Conservation (phyloP, 2,329 filamentous ascomycete genomes). For the Albophoma yamanashiensis region DNA sequence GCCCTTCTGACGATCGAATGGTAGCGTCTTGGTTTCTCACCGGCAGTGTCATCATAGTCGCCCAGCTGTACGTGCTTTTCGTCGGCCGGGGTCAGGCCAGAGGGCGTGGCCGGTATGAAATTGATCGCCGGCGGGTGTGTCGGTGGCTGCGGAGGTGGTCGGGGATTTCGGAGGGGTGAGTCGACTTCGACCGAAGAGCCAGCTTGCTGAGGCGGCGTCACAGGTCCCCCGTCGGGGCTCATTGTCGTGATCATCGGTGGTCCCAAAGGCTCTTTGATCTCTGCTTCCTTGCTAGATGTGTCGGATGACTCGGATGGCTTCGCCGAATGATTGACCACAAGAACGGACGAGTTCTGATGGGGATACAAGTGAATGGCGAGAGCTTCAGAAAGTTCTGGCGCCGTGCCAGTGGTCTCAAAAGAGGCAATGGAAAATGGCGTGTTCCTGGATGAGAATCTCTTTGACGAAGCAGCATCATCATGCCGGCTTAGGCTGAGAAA, state of each 20-base stretch:
- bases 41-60: constrained; percentile 40
- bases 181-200: constrained; percentile 44
- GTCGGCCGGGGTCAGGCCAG: constrained; percentile 42
- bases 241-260: constrained; percentile 27
- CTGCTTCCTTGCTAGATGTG: constrained; percentile 13
- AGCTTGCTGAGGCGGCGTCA: constrained; percentile 41
- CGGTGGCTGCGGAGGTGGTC: constrained; percentile 45
- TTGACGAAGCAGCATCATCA: constrained; percentile 42
- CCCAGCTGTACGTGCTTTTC: constrained; percentile 42
- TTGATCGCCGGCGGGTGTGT: constrained; percentile 32
- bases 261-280: constrained; percentile 11
- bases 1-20: constrained; percentile 44
- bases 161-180: constrained; percentile 51
- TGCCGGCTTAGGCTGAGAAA: constrained; percentile 36
- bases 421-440: constrained; percentile 54
- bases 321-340: constrained; percentile 47
- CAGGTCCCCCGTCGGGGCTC: constrained; percentile 28
- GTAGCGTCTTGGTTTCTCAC: constrained; percentile 32
- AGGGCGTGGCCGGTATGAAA: constrained; percentile 54
- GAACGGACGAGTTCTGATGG: constrained; percentile 53
- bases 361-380: constrained; percentile 50
- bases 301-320: constrained; percentile 37
- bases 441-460: constrained; percentile 41
- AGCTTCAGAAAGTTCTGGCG: constrained; percentile 51
- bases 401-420: constrained; percentile 51